Evolutionary conservation across 345 rosid genomes (phyloP), one percentile per base, ranked within the genome.

Genomic region (Turnera subulata): DNA sequence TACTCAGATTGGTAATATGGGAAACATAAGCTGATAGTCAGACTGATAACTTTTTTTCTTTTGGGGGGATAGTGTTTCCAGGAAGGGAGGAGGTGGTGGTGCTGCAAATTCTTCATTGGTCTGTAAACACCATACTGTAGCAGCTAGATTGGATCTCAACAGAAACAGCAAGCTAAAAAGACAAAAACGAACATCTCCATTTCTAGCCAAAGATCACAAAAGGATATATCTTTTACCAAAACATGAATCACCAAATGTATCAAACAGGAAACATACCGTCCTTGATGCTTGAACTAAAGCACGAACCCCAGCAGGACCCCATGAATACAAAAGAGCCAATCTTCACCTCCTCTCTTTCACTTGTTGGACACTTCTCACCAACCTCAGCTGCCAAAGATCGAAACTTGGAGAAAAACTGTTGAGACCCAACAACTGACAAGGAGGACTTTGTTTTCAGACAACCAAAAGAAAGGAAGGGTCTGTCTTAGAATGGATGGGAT

Each of bases 201-300:
- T 44, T 45, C 46, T 6, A 54, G 6, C 19, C 12, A 29, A 22
- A 46, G 48, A 6, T 17, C 10, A 60, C 21, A 25, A 58, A 64
- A 46, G 46, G 61, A 21, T 11, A 66, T 29, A 8, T 3, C 35
- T 8, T 12, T 54, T 33, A 24, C 26, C 1, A 54, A 44, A 5
- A 42, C 12, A 21, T 7, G 45, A 43, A 11, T 14, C 46, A 23
- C 58, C 21, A 10, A 17, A 19, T 11, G 39, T 51, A 6, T n/a
- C 21, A 32, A 32, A 20, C 20, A 11, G 58, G 6, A 52, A 59
- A 54, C 72, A 48, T 63, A 90, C 96, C 84, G 6, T 55, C 83
- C 75, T 81, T 68, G 66, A 85, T 70, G 56, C 72, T 76, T 44
- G 82, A 66, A 66, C 97, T 83, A 38, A 79, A 74, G 40, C 93